Conservation (phyloP, 805 yeast species). For the Tetrapisispora pingtungensis region DNA sequence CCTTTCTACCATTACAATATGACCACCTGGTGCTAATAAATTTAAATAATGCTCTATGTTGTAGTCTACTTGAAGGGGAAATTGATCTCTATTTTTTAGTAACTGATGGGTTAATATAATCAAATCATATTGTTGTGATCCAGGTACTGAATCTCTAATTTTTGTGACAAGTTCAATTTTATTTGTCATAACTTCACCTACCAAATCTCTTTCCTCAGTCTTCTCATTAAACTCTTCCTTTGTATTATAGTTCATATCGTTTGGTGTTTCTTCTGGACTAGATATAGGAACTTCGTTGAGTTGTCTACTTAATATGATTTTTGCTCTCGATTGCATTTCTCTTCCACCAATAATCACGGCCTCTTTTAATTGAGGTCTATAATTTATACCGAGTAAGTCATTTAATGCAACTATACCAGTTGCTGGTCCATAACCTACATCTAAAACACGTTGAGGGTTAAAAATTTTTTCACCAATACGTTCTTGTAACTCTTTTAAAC, state of each 20-base stretch:
- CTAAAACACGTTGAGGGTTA: slow-evolving; percentile 58
- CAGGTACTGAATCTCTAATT: slow-evolving; percentile 44
- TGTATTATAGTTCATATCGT: slow-evolving; percentile 2
- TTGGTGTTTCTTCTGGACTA: background rate
- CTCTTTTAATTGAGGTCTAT: slow-evolving; percentile 53
- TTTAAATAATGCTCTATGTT: slow-evolving; percentile 49
- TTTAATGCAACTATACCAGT: slow-evolving; percentile 84
- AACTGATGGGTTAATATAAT: slow-evolving; percentile 78
- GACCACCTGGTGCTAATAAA: slow-evolving; percentile 68
- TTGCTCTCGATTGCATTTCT: slow-evolving; percentile 76
- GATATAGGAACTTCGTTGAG: slow-evolving; percentile 34
- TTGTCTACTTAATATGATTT: slow-evolving; percentile 64
- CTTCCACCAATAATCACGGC: slow-evolving; percentile 60
- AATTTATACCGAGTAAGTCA: slow-evolving; percentile 63
- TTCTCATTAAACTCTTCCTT: slow-evolving; percentile 8
- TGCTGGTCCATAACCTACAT: slow-evolving; percentile 85
- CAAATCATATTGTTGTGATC: slow-evolving; percentile 53
- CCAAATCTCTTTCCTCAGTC: slow-evolving; percentile 25
- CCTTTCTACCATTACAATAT: slow-evolving; percentile 69
- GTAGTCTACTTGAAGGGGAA: slow-evolving; percentile 66
- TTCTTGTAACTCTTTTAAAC: slow-evolving; percentile 52
- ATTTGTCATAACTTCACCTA: slow-evolving; percentile 49
- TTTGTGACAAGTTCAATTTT: slow-evolving; percentile 45
- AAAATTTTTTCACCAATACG: slow-evolving; percentile 44
- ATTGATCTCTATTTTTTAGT: slow-evolving; percentile 45